phyloP scores from a whole-genome alignment of 2,329 filamentous ascomycete genomes.

The Capronia americana region DNA sequence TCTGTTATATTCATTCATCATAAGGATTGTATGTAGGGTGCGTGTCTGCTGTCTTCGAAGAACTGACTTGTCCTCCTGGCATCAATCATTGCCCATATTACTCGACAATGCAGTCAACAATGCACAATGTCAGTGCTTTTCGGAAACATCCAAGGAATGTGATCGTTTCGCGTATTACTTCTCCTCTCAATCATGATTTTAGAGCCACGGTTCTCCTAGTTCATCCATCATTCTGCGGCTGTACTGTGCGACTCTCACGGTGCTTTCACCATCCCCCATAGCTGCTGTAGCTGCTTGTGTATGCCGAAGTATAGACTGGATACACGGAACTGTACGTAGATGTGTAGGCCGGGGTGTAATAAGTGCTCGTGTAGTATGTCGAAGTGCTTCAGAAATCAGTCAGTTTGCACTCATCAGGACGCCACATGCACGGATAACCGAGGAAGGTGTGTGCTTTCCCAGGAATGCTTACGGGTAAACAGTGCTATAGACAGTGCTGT shows the following conservation, averaged over 20 bases:
- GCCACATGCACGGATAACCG: background rate
- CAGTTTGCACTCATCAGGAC: background rate
- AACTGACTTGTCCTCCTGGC: background rate
- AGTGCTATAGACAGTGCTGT: conserved; percentile 7
- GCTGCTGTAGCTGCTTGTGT: conserved; percentile 5
- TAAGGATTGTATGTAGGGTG: conserved; percentile 3
- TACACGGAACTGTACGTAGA: background rate
- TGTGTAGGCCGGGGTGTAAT: background rate
- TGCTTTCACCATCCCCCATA: background rate
- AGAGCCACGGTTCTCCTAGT: background rate
- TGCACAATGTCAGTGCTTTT: background rate
- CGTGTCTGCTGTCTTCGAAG: background rate
- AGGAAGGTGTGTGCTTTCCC: background rate
- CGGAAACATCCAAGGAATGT: background rate
- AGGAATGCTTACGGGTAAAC: background rate
- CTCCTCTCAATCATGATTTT: background rate
- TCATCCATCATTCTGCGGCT: background rate
- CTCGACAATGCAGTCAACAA: background rate
- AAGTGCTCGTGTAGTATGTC: conserved; percentile 4
- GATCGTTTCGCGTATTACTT: background rate
- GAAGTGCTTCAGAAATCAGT: background rate
- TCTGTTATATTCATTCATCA: background rate
- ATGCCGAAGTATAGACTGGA: background rate
- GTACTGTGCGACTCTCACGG: background rate
- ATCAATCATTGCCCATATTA: background rate